phyloP scores from a whole-genome alignment of 495 filamentous ascomycete species.

The Acidiella bohemica region DNA sequence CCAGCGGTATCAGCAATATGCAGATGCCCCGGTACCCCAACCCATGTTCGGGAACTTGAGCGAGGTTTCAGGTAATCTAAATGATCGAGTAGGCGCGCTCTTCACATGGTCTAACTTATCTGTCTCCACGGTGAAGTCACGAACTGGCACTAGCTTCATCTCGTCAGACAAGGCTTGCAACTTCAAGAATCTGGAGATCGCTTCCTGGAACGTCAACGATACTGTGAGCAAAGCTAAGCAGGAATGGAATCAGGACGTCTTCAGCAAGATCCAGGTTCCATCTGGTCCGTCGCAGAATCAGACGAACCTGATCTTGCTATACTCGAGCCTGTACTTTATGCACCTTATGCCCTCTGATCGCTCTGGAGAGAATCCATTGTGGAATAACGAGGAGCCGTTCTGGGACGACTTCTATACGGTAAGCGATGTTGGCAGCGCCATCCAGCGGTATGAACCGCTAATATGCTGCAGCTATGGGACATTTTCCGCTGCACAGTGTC shows the following conservation, averaged over 20 bases:
- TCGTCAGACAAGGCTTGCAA: constrained; percentile 26
- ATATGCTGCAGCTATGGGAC: too few species aligned
- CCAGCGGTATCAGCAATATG: constrained; percentile 13
- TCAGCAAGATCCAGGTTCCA: constrained; percentile 25
- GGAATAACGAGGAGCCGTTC: constrained; percentile 25
- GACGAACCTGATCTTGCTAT: constrained; percentile 24
- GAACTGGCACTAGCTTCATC: constrained; percentile 28
- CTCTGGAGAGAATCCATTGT: constrained; percentile 27
- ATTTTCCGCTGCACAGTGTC: constrained; percentile 25
- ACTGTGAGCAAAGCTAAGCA: constrained; percentile 18
- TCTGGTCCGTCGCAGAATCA: constrained; percentile 18
- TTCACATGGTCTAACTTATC: constrained; percentile 23
- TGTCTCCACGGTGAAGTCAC: constrained; percentile 16
- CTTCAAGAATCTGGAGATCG: constrained; percentile 25
- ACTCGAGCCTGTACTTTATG: constrained; percentile 27
- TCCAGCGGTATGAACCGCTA: too few species aligned
- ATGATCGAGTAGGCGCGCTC: constrained; percentile 25
- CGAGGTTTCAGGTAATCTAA: constrained; percentile 20
- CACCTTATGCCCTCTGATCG: constrained; percentile 28
- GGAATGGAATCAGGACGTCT: constrained; percentile 28
- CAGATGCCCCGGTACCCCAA: constrained; percentile 16
- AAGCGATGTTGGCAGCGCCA: too few species aligned
- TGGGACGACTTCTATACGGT: constrained; percentile 29
- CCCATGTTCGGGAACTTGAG: constrained; percentile 19
- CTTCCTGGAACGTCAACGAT: constrained; percentile 22